phyloP scores from a whole-genome alignment of 352 stramenopile genomes.

The Pythium aristosporum region DNA sequence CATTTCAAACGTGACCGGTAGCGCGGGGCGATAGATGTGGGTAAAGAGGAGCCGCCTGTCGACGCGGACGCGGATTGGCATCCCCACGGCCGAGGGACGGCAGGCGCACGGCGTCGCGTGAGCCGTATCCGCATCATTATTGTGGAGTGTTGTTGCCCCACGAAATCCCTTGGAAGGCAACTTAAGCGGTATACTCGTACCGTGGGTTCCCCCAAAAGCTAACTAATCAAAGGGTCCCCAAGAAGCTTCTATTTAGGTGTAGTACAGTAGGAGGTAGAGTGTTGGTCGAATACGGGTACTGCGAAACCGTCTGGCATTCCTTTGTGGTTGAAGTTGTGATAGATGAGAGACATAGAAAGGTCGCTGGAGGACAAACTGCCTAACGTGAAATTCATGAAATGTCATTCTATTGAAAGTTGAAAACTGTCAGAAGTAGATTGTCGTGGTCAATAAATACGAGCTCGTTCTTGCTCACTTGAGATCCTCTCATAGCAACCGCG shows the following conservation, averaged over 20 bases:
- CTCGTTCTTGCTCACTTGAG: neutral
- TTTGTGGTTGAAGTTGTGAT: conserved; percentile 29
- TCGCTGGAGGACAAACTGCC: neutral
- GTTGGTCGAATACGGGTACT: neutral
- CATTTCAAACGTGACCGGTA: conserved; percentile 13
- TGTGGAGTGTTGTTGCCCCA: neutral
- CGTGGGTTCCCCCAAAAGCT: neutral
- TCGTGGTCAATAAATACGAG: conserved; percentile 22
- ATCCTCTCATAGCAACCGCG: neutral
- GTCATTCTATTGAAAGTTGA: conserved; percentile 9
- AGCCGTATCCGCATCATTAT: conserved; percentile 1
- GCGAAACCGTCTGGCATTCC: conserved; percentile 7
- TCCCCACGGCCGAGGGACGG: neutral
- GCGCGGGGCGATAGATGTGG: neutral
- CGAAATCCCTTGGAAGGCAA: neutral
- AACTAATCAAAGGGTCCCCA: neutral
- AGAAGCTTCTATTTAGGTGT: neutral
- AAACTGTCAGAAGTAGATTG: conserved; percentile 20
- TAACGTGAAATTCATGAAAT: conserved; percentile 8
- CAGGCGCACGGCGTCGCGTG: neutral
- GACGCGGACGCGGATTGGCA: conserved; percentile 2
- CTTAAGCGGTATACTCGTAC: neutral
- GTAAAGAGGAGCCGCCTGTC: neutral
- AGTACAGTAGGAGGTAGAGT: neutral
- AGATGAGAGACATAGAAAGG: neutral